These are phyloP conservation scores for Pyrenochaeta sp. DNA, from an alignment of 2,329 filamentous ascomycete genomes.

Conservation along the genomic window DNA sequence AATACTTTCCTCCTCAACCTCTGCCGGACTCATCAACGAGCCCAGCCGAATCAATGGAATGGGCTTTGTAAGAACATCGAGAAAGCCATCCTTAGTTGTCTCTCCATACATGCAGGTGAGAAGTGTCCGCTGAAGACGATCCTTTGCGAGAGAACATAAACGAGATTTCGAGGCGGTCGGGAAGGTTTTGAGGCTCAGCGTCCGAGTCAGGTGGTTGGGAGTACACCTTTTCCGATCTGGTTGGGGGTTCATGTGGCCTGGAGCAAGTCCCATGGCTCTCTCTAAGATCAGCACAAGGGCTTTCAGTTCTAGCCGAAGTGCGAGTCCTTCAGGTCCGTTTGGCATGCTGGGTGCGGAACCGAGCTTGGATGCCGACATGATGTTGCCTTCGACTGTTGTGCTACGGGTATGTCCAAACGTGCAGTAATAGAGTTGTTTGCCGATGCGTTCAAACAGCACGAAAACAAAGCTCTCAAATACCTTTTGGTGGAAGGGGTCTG, in stretches of 20 bases:
- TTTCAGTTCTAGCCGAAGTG: constrained; percentile 47
- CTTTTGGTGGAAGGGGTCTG: constrained; percentile 43
- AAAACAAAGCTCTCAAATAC: constrained; percentile 56
- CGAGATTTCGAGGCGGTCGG: constrained; percentile 36
- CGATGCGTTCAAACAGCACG: constrained; percentile 49
- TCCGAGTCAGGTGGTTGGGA: constrained; percentile 20
- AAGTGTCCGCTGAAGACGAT: constrained; percentile 55
- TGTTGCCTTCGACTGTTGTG: constrained; percentile 35
- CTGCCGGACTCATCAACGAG: constrained; percentile 40
- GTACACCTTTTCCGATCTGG: constrained; percentile 12
- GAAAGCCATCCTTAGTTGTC: constrained; percentile 48
- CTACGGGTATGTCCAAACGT: constrained; percentile 47
- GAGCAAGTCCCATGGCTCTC: constrained; percentile 49
- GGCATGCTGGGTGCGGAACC: constrained; percentile 7
- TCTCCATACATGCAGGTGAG: constrained; percentile 54
- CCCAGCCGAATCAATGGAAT: constrained; percentile 20
- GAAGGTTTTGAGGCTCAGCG: constrained; percentile 33
- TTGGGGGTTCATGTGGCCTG: constrained; percentile 43
- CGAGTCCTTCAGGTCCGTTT: constrained; percentile 29
- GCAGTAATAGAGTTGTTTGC: constrained; percentile 47
- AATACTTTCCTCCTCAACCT: constrained; percentile 50
- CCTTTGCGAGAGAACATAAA: constrained; percentile 48
- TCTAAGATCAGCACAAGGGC: constrained; percentile 53
- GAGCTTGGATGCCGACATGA: constrained; percentile 20
- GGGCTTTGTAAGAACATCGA: constrained; percentile 53